Base-by-base conservation (phyloP, 768 basidiomycete genomes). In the Trametes punicea region DNA sequence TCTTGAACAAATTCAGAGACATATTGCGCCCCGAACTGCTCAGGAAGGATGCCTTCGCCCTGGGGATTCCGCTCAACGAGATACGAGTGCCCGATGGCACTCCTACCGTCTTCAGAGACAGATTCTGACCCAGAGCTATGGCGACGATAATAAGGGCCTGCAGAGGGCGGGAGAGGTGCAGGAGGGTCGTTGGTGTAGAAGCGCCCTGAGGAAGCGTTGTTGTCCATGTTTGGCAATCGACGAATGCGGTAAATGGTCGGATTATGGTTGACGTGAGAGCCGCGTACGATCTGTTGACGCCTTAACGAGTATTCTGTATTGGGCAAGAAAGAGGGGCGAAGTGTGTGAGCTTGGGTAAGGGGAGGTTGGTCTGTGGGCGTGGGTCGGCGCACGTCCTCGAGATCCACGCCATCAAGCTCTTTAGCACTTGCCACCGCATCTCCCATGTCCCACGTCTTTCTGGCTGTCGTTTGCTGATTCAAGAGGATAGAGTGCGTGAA, bases 191-290 rank as follows among this genome's bases (percentile, higher is more conserved):
- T 40, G 53, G 56, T 46, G 48, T 55, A 56, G 56, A 60, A 55
- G 62, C 62, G 62, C 62, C 59, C 56, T 51, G 56, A 10, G 40
- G 62, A 55, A 60, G 56, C 48, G 51, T 60, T 48, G 45, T 40
- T 55, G 56, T 55, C 62, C 62, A 63, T 63, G 31, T 60, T 55
- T 58, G 62, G 62, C 53, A 63, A 60, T 54, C 41, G 62, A 60
- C 59, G 41, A 53, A 60, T 53, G 55, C 56, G 51, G 56, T 41
- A 58, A 61, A 57, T 27, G 57, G 34, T 15, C 56, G 49, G 57
- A 39, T 55, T 45, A 44, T 63, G 46, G 55, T 60, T 42, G 46
- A 54, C 62, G 62, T 63, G 62, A 63, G 58, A 63, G 55, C 44
- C 41, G 41, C 30, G 30, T 46, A 48, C 23, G 36, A 38, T 20